Conservation (phyloP, 306 rosid genomes). For the Urtica urens region DNA sequence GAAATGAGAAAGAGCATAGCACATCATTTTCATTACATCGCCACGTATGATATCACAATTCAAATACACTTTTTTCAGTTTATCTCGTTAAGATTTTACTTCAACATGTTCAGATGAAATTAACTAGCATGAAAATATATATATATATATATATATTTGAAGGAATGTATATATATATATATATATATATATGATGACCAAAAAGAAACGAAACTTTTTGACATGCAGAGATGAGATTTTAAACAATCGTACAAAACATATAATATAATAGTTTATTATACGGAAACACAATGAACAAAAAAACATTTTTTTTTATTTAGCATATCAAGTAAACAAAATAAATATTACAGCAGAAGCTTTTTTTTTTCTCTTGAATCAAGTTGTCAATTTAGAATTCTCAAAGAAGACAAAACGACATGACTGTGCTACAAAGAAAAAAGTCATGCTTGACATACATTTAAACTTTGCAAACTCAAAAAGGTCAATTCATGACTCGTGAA, state of each 20-base stretch:
- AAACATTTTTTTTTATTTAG: neutral
- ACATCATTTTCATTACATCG: constrained; percentile 2
- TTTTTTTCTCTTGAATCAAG: neutral
- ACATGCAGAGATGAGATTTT: neutral
- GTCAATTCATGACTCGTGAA: neutral
- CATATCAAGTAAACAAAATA: neutral
- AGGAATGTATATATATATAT: neutral
- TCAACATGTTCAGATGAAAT: neutral
- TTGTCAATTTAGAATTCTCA: neutral
- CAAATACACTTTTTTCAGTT: neutral
- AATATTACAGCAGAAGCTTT: too few relatives aligned
- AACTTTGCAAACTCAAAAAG: constrained; percentile 3
- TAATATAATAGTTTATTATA: neutral
- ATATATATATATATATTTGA: neutral
- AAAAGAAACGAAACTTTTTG: neutral
- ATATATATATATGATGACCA: neutral
- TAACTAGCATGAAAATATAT: neutral
- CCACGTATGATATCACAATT: constrained; percentile 2
- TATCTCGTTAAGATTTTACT: neutral
- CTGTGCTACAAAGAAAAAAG: neutral
- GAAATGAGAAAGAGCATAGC: neutral
- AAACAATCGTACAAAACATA: neutral
- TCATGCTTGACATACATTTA: neutral
- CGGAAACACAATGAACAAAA: neutral
- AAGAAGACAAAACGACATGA: neutral